A percentile compares a stretch with the other conserved stretches of the same genome.
These are phyloP conservation scores for Colletotrichum brevisporum DNA, from an alignment of 2,329 filamentous ascomycete species.

Conservation along the genomic window DNA sequence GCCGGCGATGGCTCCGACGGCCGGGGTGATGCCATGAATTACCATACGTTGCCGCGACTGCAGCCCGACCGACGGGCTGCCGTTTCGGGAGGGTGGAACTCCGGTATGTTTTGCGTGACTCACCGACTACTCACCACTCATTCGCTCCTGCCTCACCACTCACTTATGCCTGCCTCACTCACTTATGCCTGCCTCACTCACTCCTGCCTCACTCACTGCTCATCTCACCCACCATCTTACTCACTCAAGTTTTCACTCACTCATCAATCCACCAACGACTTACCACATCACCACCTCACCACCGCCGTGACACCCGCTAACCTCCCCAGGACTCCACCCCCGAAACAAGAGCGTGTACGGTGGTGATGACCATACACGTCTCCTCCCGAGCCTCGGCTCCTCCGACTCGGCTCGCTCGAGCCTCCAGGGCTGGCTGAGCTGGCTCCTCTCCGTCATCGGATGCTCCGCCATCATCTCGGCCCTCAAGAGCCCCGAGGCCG, in stretches of 20 bases:
- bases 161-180: no score
- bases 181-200: no score
- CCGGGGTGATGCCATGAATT: conserved; percentile 39
- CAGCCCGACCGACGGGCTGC: conserved; percentile 34
- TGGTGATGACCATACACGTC: conserved; percentile 58
- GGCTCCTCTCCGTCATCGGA: conserved; percentile 59
- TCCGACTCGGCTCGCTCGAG: conserved; percentile 46
- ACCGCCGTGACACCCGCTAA: background rate
- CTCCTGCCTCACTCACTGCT: no score
- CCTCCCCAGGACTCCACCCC: conserved; percentile 31
- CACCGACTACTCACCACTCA: no score
- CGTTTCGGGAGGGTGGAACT: conserved; percentile 41
- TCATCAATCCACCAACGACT: no score
- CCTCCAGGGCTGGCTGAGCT: conserved; percentile 57
- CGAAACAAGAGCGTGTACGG: conserved; percentile 46
- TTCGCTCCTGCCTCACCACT: no score
- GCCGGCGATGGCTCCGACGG: conserved; percentile 44
- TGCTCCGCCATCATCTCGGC: conserved; percentile 49
- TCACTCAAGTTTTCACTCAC: no score
- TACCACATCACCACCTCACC: background rate
- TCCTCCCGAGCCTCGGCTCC: conserved; percentile 46
- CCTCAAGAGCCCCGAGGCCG: conserved; percentile 40
- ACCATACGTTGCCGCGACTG: conserved; percentile 36
- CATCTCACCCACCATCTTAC: no score
- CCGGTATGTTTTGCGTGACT: conserved; percentile 4